Conservation (phyloP, 2,329 filamentous ascomycete genomes). For the Xylaria sp. region DNA sequence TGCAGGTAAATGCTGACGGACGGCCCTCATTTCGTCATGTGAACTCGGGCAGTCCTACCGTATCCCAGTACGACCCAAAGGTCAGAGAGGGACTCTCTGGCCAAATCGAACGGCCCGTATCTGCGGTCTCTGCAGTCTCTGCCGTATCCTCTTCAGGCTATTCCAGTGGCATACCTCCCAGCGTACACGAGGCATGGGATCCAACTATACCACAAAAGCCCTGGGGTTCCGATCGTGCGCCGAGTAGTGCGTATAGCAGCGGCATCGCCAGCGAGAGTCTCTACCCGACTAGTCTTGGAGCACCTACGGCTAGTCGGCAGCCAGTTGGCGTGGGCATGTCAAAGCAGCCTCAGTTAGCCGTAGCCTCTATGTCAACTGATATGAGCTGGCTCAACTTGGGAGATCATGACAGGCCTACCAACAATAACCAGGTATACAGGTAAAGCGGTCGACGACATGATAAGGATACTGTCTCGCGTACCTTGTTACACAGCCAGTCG, state of each 20-base stretch:
- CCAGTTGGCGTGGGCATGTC: constrained; percentile 53
- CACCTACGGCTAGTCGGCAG: constrained; percentile 46
- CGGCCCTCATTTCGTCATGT: constrained; percentile 73
- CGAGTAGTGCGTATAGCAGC: constrained; percentile 64
- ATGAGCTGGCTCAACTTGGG: constrained; percentile 86
- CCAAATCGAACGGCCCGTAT: constrained; percentile 68
- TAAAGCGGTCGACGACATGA: constrained; percentile 13
- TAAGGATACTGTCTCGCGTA: background rate
- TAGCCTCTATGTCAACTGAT: constrained; percentile 67
- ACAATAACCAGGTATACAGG: constrained; percentile 44
- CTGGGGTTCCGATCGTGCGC: constrained; percentile 63
- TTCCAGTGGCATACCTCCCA: constrained; percentile 74
- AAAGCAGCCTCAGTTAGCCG: constrained; percentile 62
- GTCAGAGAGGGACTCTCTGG: constrained; percentile 69
- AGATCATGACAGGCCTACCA: constrained; percentile 68
- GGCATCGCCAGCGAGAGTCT: constrained; percentile 48
- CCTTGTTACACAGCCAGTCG: background rate
- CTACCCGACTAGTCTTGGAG: constrained; percentile 57
- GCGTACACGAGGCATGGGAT: constrained; percentile 68
- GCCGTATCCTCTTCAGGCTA: constrained; percentile 65
- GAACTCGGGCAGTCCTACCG: constrained; percentile 74
- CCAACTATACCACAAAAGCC: constrained; percentile 57
- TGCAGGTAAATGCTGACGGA: constrained; percentile 67
- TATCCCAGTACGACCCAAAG: constrained; percentile 67
- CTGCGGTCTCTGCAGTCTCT: constrained; percentile 63